Evolutionary conservation across 208 protist species (phyloP).

Genomic region (Herpetomonas muscarum): DNA sequence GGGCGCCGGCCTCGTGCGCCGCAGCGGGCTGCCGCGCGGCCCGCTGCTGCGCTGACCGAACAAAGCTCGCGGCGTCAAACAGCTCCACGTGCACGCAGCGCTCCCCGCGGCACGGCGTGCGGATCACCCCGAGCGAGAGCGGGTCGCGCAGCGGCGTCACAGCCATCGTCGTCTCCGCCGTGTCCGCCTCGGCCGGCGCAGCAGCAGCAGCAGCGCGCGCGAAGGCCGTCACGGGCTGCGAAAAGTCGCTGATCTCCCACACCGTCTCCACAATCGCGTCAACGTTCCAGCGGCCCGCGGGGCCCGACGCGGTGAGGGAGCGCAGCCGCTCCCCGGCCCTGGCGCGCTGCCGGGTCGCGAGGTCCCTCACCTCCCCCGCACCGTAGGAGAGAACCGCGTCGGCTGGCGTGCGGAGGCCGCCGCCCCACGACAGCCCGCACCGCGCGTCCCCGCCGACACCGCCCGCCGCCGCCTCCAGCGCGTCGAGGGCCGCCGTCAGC

Average conservation of each 20-base stretch:
- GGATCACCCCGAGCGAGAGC: slow-evolving; percentile 46
- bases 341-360: slow-evolving; percentile 23
- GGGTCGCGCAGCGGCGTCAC: slow-evolving; percentile 59
- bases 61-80: slow-evolving; percentile 75
- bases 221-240: background rate
- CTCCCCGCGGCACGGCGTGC: slow-evolving; percentile 45
- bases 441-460: background rate
- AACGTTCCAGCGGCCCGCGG: slow-evolving; percentile 24
- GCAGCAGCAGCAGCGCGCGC: background rate
- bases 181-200: slow-evolving; percentile 6
- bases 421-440: background rate
- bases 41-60: slow-evolving; percentile 39
- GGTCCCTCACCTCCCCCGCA: slow-evolving; percentile 42
- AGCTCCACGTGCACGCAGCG: slow-evolving; percentile 60
- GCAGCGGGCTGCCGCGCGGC: slow-evolving; percentile 16
- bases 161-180: slow-evolving; percentile 27
- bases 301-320: slow-evolving; percentile 23
- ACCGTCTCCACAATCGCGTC: slow-evolving; percentile 17
- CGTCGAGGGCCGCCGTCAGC: slow-evolving; percentile 12
- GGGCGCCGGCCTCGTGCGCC: slow-evolving; percentile 6
- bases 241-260: slow-evolving; percentile 4
- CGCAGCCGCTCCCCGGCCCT: slow-evolving; percentile 30
- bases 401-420: slow-evolving; percentile 9
- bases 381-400: slow-evolving; percentile 36
- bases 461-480: slow-evolving; percentile 13